Conservation (phyloP, 1,139 yeast genomes). For the Sugiyamaella paludigena region DNA sequence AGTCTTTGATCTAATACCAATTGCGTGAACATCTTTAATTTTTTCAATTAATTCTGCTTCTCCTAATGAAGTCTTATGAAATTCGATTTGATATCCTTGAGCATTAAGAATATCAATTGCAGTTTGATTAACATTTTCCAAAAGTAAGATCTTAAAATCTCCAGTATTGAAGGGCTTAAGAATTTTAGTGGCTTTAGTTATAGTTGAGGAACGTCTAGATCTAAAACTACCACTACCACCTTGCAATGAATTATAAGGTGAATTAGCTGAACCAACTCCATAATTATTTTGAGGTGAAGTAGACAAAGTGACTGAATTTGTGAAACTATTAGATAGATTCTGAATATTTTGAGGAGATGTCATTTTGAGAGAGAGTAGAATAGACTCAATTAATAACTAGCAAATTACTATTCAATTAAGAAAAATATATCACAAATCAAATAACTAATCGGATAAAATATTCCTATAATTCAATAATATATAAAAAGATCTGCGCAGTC, state of each 20-base stretch:
- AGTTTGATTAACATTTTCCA: conserved; percentile 91
- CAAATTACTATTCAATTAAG: too few species aligned
- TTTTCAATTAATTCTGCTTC: conserved; percentile 95
- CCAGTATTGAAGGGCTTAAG: conserved; percentile 88
- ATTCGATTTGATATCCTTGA: conserved; percentile 97
- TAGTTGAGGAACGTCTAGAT: conserved; percentile 41
- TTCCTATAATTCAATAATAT: too few species aligned
- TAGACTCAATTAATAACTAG: neutral
- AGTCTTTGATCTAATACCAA: conserved; percentile 97
- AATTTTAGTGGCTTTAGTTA: conserved; percentile 46
- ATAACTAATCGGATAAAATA: too few species aligned
- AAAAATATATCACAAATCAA: too few species aligned
- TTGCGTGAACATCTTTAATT: conserved; percentile 89
- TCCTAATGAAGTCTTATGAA: conserved; percentile 81
- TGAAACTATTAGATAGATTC: conserved; percentile 47
- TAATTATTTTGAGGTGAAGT: conserved; percentile 32
- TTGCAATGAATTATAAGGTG: conserved; percentile 43
- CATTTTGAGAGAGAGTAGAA: conserved; percentile 41
- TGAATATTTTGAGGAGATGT: conserved; percentile 68
- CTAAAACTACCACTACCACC: conserved; percentile 14
- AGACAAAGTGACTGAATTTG: conserved; percentile 51
- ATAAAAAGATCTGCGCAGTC: too few species aligned
- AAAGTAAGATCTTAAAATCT: conserved; percentile 83
- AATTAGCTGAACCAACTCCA: conserved; percentile 58
- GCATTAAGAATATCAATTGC: conserved; percentile 80